phyloP scores from a whole-genome alignment of 2,329 filamentous ascomycete species.

The Phoma sp. region DNA sequence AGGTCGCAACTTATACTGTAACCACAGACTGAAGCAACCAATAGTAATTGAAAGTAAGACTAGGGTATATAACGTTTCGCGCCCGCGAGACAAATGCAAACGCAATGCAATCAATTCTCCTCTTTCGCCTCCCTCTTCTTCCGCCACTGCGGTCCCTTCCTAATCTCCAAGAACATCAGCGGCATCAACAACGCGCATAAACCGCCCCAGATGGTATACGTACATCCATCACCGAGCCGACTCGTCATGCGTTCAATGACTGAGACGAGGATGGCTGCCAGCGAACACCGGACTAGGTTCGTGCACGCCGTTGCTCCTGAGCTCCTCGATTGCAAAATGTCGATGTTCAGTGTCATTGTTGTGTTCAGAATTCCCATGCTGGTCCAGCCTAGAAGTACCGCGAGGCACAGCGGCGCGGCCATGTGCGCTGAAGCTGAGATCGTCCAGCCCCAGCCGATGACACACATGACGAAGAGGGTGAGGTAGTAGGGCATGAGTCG shows the following conservation, averaged over 20 bases:
- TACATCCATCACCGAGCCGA: constrained; percentile 34
- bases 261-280: constrained; percentile 35
- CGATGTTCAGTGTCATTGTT: constrained; percentile 41
- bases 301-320: constrained; percentile 39
- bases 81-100: constrained; percentile 1
- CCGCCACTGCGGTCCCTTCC: constrained; percentile 35
- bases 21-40: background rate
- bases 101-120: constrained; percentile 10
- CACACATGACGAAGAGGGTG: constrained; percentile 33
- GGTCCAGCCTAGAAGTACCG: constrained; percentile 35
- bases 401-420: constrained; percentile 31
- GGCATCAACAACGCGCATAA: constrained; percentile 34
- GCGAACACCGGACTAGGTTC: constrained; percentile 36
- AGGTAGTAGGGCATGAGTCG: constrained; percentile 40
- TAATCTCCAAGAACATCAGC: constrained; percentile 39
- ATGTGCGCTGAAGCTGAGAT: constrained; percentile 31
- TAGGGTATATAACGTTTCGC: constrained; percentile 18
- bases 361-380: constrained; percentile 39
- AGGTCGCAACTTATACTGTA: background rate
- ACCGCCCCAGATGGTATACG: constrained; percentile 36
- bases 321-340: constrained; percentile 36
- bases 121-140: constrained; percentile 28
- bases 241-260: constrained; percentile 34
- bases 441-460: constrained; percentile 38
- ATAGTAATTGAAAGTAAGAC: background rate